Evolutionary conservation across 805 yeast species (phyloP).

Genomic region (Barnettozyma siamensis): DNA sequence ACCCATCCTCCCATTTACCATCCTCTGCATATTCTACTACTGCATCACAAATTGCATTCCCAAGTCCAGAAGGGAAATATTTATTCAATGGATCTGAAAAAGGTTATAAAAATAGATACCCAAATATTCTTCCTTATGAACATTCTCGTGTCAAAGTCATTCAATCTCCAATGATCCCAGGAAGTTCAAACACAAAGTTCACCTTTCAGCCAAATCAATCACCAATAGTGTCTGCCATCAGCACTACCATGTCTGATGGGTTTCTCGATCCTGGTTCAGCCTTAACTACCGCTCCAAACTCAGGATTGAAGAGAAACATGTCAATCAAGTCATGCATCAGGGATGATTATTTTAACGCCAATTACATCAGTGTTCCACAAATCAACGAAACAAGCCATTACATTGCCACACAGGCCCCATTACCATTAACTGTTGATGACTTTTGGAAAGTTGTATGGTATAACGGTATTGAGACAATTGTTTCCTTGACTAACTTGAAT

Average conservation of each 20-base stretch:
- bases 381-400: slow-evolving; percentile 39
- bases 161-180: slow-evolving; percentile 26
- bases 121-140: slow-evolving; percentile 75
- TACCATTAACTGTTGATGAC: slow-evolving; percentile 69
- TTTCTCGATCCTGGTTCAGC: too few species aligned
- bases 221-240: too few species aligned
- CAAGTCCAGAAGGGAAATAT: slow-evolving; percentile 13
- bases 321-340: not conserved
- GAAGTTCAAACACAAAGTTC: slow-evolving; percentile 7
- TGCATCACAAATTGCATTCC: not conserved
- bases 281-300: not conserved
- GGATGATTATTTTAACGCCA: slow-evolving; percentile 43
- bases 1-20: not conserved
- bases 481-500: slow-evolving; percentile 68
- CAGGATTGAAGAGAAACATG: not conserved
- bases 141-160: slow-evolving; percentile 34
- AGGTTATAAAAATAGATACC: slow-evolving; percentile 72
- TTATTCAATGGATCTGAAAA: slow-evolving; percentile 47
- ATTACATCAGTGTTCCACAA: slow-evolving; percentile 47
- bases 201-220: too few species aligned
- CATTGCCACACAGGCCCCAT: slow-evolving; percentile 91
- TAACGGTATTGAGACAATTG: slow-evolving; percentile 58
- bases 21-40: slow-evolving; percentile 1
- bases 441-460: slow-evolving; percentile 82
- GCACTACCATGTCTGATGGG: too few species aligned